These are phyloP conservation scores for Syncephalastrum racemosum DNA, from an alignment of 371 early-diverging fungal genomes.

Conservation along the genomic window DNA sequence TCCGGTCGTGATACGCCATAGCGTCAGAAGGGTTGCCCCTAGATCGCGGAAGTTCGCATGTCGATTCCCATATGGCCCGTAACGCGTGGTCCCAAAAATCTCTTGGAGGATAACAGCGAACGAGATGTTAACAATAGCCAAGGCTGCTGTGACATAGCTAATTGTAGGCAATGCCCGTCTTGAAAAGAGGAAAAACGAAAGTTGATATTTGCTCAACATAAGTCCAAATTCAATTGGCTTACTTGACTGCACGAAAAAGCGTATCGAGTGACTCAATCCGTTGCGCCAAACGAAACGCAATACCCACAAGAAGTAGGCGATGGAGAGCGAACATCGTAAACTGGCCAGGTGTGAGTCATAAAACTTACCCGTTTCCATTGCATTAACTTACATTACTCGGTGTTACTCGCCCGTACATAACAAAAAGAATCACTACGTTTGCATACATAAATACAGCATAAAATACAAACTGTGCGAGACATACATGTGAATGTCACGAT, in stretches of 20 bases:
- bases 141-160: conserved; percentile 45
- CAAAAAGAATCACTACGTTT: too few species aligned
- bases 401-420: too few species aligned
- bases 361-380: too few species aligned
- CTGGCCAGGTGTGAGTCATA: background rate
- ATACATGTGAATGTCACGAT: conserved; percentile 32
- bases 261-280: conserved; percentile 50
- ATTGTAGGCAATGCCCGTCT: conserved; percentile 50
- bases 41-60: conserved; percentile 52
- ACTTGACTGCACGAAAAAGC: conserved; percentile 45
- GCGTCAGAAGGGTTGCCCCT: conserved; percentile 37
- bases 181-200: conserved; percentile 5
- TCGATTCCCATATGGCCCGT: conserved; percentile 46
- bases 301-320: conserved; percentile 36
- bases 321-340: conserved; percentile 12
- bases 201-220: background rate
- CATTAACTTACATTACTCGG: too few species aligned
- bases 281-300: conserved; percentile 52
- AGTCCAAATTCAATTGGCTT: conserved; percentile 16
- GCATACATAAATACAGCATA: too few species aligned
- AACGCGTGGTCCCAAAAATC: conserved; percentile 46
- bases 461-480: background rate
- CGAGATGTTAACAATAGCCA: conserved; percentile 41
- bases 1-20: conserved; percentile 56
- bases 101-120: conserved; percentile 55